Evolutionary conservation across 108 stramenopile species (phyloP), one percentile per base, ranked within the genome.

Genomic region (Conticribra guillardii): DNA sequence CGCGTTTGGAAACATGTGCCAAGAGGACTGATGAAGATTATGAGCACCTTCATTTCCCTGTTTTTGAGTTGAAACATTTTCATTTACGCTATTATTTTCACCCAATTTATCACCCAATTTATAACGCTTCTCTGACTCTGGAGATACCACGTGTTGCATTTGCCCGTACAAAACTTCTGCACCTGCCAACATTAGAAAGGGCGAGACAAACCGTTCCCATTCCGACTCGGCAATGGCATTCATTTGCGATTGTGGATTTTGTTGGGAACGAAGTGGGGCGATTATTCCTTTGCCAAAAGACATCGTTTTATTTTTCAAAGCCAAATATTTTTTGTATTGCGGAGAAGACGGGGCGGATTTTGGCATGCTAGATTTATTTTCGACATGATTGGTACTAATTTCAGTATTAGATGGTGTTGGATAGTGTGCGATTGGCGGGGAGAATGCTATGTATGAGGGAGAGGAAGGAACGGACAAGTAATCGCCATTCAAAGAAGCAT

Each of bases 181-280:
- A 19, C 59, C 74, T 29, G 68, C 69, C 29, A 81, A 30, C 32
- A 69, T 50, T 31, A 71, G 21, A 26, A 81, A 81, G n/a, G 80
- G 80, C n/a, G 80, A 76, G 1, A 70, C 69, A 29, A 75, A 81
- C 9, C 74, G 47, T 51, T 81, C 80, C 80, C 80, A 81, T 47
- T 81, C 74, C 15, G 65, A 49, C 31, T 73, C 54, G 44, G 34
- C 53, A 4, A 45, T 46, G 1, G 67, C 53, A 56, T 55, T 68
- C 59, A 32, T 41, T 41, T 60, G 33, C 59, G 23, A 56, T 19
- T 34, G 37, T 47, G 24, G 27, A 27, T 45, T 32, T 24, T 60
- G 3, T 44, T 37, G 19, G n/a, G 16, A 49, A 14, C 41, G 41
- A 11, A 34, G 18, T 62, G 11, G 37, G 11, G 16, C 17, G 28